Conservation (phyloP, 139 green algal species). For the Gonium pectorale region DNA sequence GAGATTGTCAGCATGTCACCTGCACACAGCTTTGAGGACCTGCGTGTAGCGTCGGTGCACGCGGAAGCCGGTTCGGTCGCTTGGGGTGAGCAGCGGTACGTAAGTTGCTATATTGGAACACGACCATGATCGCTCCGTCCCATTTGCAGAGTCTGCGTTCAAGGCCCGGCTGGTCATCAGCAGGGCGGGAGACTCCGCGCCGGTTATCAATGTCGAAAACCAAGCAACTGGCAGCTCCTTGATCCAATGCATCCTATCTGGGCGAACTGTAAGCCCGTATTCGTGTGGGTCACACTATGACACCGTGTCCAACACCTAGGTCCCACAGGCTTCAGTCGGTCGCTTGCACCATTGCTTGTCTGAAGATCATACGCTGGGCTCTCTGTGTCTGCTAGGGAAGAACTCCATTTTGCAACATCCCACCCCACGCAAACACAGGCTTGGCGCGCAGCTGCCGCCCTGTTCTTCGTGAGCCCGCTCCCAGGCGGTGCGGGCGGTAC, state of each 20-base stretch:
- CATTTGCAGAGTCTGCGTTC: neutral
- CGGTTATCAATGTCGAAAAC: conserved; percentile 4
- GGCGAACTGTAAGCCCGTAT: conserved; percentile 15
- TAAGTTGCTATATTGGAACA: no score
- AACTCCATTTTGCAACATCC: neutral
- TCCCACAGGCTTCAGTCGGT: no score
- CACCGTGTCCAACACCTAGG: no score
- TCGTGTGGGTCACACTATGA: no score
- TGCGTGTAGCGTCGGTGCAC: conserved; percentile 6
- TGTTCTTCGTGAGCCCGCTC: conserved; percentile 34
- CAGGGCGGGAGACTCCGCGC: neutral
- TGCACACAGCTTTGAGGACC: neutral
- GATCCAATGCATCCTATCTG: conserved; percentile 12
- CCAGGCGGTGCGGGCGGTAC: neutral
- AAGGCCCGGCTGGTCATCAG: neutral
- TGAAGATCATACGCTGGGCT: no score
- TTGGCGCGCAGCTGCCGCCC: conserved; percentile 1
- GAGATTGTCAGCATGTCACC: no score
- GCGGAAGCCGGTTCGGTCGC: neutral
- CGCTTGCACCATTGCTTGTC: no score
- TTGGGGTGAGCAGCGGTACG: conserved; percentile 17
- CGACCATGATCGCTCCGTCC: no score
- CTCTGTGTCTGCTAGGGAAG: no score
- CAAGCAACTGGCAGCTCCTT: neutral
- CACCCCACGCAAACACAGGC: neutral